A percentile compares a stretch with the other conserved stretches of the same genome.
Evolutionary conservation across 805 yeast species (phyloP).

Genomic region (Metschnikowia baotianmanensis): DNA sequence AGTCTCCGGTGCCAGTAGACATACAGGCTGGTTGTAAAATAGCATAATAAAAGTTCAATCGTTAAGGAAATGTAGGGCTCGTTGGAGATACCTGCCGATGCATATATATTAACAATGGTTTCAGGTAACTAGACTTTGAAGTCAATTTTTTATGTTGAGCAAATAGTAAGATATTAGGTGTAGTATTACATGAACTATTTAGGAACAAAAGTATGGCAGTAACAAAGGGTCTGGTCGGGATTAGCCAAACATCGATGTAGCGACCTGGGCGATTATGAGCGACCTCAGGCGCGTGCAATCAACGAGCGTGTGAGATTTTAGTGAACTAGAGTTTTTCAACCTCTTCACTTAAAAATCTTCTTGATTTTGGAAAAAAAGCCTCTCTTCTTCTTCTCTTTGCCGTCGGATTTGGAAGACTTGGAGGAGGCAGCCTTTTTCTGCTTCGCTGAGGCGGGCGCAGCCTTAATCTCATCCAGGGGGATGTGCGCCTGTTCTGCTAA

Average conservation of each 20-base stretch:
- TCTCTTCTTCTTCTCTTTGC: constrained; percentile 35
- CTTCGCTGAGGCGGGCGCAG: constrained; percentile 8
- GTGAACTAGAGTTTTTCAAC: constrained; percentile 6
- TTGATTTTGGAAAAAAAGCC: constrained; percentile 42
- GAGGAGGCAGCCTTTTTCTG: constrained; percentile 10
- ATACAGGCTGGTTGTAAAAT: constrained; percentile 9
- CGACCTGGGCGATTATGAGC: constrained; percentile 5
- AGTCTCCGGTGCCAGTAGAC: background rate
- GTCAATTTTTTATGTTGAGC: background rate
- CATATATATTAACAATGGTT: no score
- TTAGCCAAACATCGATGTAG: background rate
- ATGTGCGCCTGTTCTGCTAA: constrained; percentile 35
- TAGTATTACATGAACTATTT: constrained; percentile 9
- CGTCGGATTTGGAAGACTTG: constrained; percentile 15
- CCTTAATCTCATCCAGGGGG: constrained; percentile 12
- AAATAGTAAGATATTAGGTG: background rate
- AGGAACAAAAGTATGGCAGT: constrained; percentile 3
- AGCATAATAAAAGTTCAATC: constrained; percentile 12
- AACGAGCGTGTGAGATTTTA: constrained; percentile 3
- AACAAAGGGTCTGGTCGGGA: constrained; percentile 7
- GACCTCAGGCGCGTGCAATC: constrained; percentile 2
- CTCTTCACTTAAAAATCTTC: constrained; percentile 32
- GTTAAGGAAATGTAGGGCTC: no score
- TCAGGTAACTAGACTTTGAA: no score
- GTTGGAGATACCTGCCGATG: no score